Percentiles rank a stretch among this genome's conserved stretches.
Evolutionary conservation across 805 yeast genomes (phyloP).

Genomic region (Saccharomyces cerevisiae): DNA sequence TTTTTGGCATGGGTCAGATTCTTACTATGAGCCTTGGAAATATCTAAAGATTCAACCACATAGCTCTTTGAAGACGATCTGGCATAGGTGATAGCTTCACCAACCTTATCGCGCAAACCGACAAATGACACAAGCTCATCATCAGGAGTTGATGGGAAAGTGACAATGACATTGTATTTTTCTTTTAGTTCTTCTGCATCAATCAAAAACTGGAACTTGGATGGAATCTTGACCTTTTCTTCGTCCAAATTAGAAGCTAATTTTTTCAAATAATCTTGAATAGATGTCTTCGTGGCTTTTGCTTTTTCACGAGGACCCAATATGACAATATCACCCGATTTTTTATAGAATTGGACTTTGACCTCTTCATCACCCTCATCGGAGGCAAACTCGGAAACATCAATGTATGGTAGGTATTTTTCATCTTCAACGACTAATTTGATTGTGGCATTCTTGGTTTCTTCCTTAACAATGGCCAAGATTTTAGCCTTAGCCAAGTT

Average conservation of each 20-base stretch:
- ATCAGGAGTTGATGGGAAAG: constrained; percentile 39
- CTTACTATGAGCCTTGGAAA: constrained; percentile 84
- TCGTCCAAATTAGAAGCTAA: constrained; percentile 40
- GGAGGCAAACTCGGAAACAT: constrained; percentile 11
- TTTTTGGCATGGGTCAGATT: constrained; percentile 67
- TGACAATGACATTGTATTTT: constrained; percentile 49
- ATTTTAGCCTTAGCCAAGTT: constrained; percentile 64
- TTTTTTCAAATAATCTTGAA: constrained; percentile 39
- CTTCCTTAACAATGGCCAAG: constrained; percentile 62
- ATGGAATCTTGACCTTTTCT: constrained; percentile 58
- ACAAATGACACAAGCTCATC: constrained; percentile 49
- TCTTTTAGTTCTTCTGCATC: constrained; percentile 45
- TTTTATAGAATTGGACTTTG: constrained; percentile 16
- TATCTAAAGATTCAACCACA: constrained; percentile 62
- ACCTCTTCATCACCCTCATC: constrained; percentile 22
- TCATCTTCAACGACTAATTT: constrained; percentile 39
- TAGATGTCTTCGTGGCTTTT: constrained; percentile 42
- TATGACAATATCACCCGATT: constrained; percentile 39
- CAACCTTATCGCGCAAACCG: constrained; percentile 54
- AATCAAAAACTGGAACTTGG: constrained; percentile 60
- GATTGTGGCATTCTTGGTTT: constrained; percentile 50
- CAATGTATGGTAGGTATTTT: constrained; percentile 29
- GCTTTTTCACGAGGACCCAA: constrained; percentile 69
- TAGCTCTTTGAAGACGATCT: constrained; percentile 51
- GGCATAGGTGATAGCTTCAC: constrained; percentile 55